Base-by-base conservation (phyloP, 768 basidiomycete genomes). In the Leccinum longicurvipes region DNA sequence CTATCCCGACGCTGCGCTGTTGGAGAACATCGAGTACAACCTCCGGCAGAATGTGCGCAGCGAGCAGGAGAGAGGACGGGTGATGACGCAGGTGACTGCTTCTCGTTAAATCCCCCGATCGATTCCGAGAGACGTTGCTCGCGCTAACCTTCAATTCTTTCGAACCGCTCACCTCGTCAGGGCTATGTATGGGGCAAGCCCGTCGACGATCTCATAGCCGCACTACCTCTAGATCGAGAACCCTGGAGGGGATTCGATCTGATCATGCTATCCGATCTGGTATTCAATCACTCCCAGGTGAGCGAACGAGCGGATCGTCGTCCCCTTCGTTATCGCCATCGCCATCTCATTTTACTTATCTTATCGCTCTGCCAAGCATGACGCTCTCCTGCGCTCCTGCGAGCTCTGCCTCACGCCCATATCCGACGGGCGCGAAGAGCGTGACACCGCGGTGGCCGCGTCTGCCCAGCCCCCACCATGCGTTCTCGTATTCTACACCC, bases 261-360 rank as follows among this genome's bases (percentile, higher is more conserved):
- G 21, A 79, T 98, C 52, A 85, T 98, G 57, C 77, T 98, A 54
- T 95, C 93, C 2, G 95, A 98, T 72, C 82, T 98, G 31, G 82
- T 98, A 31, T 97, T 96, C 73, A 97, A 95, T 63, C 94, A 96
- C 63, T 93, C 93, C 1, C 92, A 95, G 76, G 92, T 88, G 58
- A 32, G 75, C 36, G 2, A 4, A n/a, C n/a, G n/a, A n/a, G n/a
- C n/a, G n/a, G n/a, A n/a, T n/a, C n/a, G 34, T 36, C 9, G 34
- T 36, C n/a, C 36, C 17, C n/a, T 36, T n/a, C 9, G 3, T 39
- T 39, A 39, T 39, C 36, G 36, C n/a, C 32, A 15, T 14, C 31
- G 14, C 31, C 3, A 29, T 29, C 9, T 29, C 28, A 29, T 29
- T 10, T 29, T n/a, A n/a, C 3, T 17, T 17, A 29, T 51, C 47